These are phyloP conservation scores for Gynandropsis gynandra DNA, from an alignment of 345 rosid genomes.

Conservation along the genomic window DNA sequence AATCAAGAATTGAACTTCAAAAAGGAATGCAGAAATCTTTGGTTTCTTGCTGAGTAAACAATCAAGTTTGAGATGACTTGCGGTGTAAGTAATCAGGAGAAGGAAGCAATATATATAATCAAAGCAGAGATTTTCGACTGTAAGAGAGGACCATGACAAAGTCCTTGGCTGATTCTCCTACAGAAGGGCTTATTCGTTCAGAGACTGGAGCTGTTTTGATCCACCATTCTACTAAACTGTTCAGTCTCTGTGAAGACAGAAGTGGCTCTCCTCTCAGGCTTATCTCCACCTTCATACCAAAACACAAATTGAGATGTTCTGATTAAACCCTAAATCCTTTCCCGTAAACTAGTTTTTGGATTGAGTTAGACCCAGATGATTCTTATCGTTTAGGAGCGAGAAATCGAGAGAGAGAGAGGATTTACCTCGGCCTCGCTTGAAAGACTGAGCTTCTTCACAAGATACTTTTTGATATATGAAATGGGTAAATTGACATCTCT, in stretches of 20 bases:
- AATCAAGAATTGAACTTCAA: too few species aligned
- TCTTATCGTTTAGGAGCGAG: too few species aligned
- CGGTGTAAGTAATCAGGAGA: too few species aligned
- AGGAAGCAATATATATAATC: too few species aligned
- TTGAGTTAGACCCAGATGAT: too few species aligned
- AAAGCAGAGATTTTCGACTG: slow-evolving; percentile 26
- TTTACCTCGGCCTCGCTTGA: slow-evolving; percentile 40
- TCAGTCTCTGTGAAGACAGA: slow-evolving; percentile 27
- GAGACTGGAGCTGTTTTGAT: slow-evolving; percentile 30
- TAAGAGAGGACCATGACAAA: slow-evolving; percentile 41
- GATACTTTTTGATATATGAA: slow-evolving; percentile 33
- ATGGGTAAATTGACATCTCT: slow-evolving; percentile 41
- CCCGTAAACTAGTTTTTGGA: too few species aligned
- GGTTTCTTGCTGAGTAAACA: neutral
- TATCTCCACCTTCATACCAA: slow-evolving; percentile 36
- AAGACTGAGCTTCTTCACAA: slow-evolving; percentile 34
- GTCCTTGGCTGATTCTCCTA: slow-evolving; percentile 41
- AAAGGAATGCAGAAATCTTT: too few species aligned
- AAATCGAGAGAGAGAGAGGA: neutral
- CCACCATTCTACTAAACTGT: slow-evolving; percentile 32
- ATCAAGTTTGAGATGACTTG: neutral
- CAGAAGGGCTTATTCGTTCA: slow-evolving; percentile 23
- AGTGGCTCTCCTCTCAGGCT: slow-evolving; percentile 31
- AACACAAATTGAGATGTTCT: neutral
- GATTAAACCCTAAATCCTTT: too few species aligned